Percentiles rank a stretch among this genome's conserved stretches.
These are phyloP conservation scores for Tulasnella sp. DNA, from an alignment of 768 basidiomycete species.

Conservation along the genomic window DNA sequence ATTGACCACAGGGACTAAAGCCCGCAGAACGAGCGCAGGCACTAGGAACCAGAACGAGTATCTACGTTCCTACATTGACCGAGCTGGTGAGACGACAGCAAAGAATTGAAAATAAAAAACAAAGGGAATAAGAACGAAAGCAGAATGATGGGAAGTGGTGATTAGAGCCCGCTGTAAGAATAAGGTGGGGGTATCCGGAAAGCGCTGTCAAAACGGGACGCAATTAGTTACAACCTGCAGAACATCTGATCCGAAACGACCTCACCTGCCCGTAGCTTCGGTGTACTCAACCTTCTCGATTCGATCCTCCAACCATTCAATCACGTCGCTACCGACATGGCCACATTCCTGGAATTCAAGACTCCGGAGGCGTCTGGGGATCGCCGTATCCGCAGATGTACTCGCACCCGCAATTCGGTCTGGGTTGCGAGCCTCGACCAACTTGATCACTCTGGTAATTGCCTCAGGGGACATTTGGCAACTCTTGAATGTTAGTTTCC, in stretches of 20 bases:
- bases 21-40: no score
- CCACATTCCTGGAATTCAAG: conserved; percentile 59
- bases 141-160: background rate
- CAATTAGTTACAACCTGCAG: background rate
- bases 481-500: conserved; percentile 45
- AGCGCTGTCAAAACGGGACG: background rate
- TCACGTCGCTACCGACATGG: conserved; percentile 50
- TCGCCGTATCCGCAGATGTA: conserved; percentile 26
- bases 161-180: background rate
- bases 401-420: conserved; percentile 17
- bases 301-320: conserved; percentile 52
- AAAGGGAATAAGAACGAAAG: background rate
- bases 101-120: background rate
- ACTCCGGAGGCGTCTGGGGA: conserved; percentile 40
- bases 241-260: background rate
- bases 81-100: background rate
- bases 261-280: conserved; percentile 26
- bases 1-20: no score
- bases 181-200: background rate
- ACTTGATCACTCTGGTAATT: conserved; percentile 53
- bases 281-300: conserved; percentile 52
- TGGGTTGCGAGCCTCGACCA: conserved; percentile 64
- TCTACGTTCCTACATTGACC: background rate
- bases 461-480: conserved; percentile 57
- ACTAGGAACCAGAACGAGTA: background rate